phyloP scores from a whole-genome alignment of 1,284 basidiomycete genomes.

The Ustilago shanxiensis region DNA sequence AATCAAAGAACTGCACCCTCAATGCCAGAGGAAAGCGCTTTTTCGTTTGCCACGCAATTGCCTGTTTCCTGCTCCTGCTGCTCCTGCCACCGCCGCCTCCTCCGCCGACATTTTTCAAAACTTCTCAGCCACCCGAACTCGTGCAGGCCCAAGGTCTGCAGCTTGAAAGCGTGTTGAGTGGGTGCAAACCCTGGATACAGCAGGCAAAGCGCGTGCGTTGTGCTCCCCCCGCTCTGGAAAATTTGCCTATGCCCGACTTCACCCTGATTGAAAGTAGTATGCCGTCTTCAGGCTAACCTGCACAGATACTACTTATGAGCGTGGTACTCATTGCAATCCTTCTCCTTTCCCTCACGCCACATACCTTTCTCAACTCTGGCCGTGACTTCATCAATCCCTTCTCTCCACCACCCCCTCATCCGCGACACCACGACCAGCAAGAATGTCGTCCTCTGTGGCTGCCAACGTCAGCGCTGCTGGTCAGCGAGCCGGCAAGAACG shows the following conservation, averaged over 20 bases:
- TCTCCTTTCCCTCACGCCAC: constrained; percentile 23
- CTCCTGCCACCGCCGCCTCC: not conserved
- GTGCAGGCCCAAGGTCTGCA: not conserved
- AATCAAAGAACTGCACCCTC: not conserved
- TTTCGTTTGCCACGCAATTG: not conserved
- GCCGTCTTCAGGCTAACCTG: not conserved
- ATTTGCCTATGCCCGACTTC: constrained; percentile 2
- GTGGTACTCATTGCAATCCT: no score
- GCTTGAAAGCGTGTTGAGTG: not conserved
- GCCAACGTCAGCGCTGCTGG: constrained; percentile 53
- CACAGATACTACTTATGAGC: constrained; percentile 22
- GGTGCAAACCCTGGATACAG: not conserved
- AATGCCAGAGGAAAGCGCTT: not conserved
- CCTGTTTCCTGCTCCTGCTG: not conserved
- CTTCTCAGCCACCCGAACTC: not conserved
- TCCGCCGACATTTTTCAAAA: not conserved
- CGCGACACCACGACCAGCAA: constrained; percentile 6
- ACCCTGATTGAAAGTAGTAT: not conserved
- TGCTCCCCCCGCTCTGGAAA: constrained; percentile 4
- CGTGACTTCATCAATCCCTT: not conserved
- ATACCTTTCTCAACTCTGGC: not conserved
- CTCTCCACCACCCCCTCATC: not conserved
- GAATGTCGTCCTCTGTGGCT: constrained; percentile 55
- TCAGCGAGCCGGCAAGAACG: constrained; percentile 57
- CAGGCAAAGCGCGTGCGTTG: not conserved